Conservation (phyloP, 2,329 filamentous ascomycete species). For the Pestalotiopsis sp. region DNA sequence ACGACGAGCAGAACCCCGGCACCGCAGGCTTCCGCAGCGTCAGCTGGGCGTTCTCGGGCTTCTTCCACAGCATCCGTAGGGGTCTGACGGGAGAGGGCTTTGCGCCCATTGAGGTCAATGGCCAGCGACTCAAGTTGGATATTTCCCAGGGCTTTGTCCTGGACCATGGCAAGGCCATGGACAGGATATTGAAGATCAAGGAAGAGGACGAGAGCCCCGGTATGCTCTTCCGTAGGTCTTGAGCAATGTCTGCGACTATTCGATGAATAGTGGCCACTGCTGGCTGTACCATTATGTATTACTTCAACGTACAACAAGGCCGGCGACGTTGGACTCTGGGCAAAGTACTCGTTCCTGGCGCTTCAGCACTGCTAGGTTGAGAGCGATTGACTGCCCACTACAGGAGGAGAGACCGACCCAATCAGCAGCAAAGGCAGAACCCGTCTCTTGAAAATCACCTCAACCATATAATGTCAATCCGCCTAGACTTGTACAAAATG, state of each 20-base stretch:
- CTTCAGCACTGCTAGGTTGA: too few relatives aligned
- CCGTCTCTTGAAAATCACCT: too few relatives aligned
- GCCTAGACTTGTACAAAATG: neutral
- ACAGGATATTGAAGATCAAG: slow-evolving; percentile 51
- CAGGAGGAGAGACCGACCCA: too few relatives aligned
- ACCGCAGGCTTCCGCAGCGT: slow-evolving; percentile 59
- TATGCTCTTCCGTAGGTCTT: slow-evolving; percentile 1
- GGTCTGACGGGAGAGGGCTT: slow-evolving; percentile 62
- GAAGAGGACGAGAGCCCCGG: slow-evolving; percentile 19
- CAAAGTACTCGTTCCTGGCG: neutral
- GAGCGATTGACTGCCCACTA: too few relatives aligned
- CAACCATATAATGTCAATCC: too few relatives aligned
- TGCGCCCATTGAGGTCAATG: slow-evolving; percentile 49
- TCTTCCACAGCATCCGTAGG: slow-evolving; percentile 49
- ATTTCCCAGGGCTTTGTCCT: slow-evolving; percentile 59
- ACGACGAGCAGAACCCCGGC: slow-evolving; percentile 58
- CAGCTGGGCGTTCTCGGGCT: slow-evolving; percentile 39
- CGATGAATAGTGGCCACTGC: neutral
- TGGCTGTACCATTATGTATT: neutral
- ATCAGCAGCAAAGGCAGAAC: too few relatives aligned
- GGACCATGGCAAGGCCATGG: slow-evolving; percentile 60
- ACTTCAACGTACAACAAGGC: neutral
- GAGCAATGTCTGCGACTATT: neutral
- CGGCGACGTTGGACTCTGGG: neutral
- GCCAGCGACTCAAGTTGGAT: slow-evolving; percentile 58